phyloP scores from a whole-genome alignment of 1,284 basidiomycete species.

The Ustilago lituana region DNA sequence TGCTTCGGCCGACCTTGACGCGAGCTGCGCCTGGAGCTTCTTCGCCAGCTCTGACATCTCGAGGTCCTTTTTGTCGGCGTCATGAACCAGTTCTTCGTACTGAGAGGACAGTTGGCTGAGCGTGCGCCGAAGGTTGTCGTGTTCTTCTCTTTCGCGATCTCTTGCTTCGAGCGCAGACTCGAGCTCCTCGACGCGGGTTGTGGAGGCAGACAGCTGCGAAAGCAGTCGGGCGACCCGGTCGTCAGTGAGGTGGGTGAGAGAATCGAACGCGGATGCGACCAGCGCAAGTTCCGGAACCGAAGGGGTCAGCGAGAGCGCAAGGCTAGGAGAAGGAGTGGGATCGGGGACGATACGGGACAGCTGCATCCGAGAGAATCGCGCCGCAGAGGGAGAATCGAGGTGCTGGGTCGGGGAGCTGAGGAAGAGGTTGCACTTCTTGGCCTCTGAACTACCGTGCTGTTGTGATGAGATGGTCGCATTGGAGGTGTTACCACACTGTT shows the following conservation, averaged over 20 bases:
- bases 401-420: slow-evolving; percentile 1
- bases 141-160: slow-evolving; percentile 4
- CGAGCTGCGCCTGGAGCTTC: slow-evolving; percentile 2
- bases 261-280: slow-evolving; percentile 20
- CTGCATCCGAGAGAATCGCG: slow-evolving; percentile 24
- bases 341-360: slow-evolving; percentile 6
- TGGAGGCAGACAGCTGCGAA: slow-evolving; percentile 20
- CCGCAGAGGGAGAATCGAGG: slow-evolving; percentile 27
- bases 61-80: slow-evolving; percentile 22
- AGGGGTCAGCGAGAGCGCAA: not conserved
- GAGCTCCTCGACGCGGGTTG: slow-evolving; percentile 13
- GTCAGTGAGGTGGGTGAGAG: slow-evolving; percentile 12
- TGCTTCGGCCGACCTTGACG: not conserved
- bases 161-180: slow-evolving; percentile 14
- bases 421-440: not conserved
- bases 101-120: slow-evolving; percentile 10
- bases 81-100: slow-evolving; percentile 22
- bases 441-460: not conserved
- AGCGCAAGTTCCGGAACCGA: slow-evolving; percentile 5
- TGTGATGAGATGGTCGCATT: slow-evolving; percentile 5
- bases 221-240: slow-evolving; percentile 16
- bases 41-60: slow-evolving; percentile 10
- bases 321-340: not conserved
- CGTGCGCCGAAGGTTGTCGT: slow-evolving; percentile 9
- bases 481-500: slow-evolving; percentile 25